Conservation (phyloP, 2,329 filamentous ascomycete genomes). For the Lasiodiplodia sp. region DNA sequence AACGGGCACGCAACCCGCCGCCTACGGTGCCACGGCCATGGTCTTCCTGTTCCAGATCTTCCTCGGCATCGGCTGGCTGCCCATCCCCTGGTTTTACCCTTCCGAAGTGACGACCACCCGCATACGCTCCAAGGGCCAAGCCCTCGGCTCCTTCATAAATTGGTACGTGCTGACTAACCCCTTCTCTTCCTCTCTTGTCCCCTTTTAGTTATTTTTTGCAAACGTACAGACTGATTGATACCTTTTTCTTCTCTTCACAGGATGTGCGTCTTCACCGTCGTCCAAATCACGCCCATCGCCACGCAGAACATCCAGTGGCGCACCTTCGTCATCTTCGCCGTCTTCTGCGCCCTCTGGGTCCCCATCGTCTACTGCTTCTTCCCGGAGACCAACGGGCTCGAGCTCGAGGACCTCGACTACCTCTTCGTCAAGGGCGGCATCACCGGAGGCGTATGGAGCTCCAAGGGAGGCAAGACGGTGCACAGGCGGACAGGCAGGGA, state of each 20-base stretch:
- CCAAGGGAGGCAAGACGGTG: slow-evolving; percentile 33
- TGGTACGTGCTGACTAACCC: neutral
- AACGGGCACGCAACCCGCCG: slow-evolving; percentile 38
- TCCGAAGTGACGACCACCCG: slow-evolving; percentile 52
- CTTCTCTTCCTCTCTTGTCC: neutral
- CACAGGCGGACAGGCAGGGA: slow-evolving; percentile 12
- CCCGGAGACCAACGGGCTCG: slow-evolving; percentile 75
- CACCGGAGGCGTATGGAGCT: slow-evolving; percentile 33
- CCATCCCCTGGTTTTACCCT: slow-evolving; percentile 55
- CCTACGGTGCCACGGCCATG: slow-evolving; percentile 53
- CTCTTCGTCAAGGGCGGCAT: slow-evolving; percentile 33
- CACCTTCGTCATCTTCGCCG: slow-evolving; percentile 78
- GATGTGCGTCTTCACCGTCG: slow-evolving; percentile 39
- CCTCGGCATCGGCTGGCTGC: slow-evolving; percentile 53
- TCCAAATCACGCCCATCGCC: slow-evolving; percentile 49
- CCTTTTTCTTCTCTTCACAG: neutral
- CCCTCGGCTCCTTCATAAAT: slow-evolving; percentile 44
- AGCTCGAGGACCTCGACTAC: slow-evolving; percentile 69
- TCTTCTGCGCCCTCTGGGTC: slow-evolving; percentile 72
- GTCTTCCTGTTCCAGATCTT: slow-evolving; percentile 57
- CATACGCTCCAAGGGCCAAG: slow-evolving; percentile 49
- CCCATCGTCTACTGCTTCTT: slow-evolving; percentile 72
- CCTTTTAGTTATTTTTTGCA: neutral
- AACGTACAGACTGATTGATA: too few species aligned
- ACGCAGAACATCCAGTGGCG: slow-evolving; percentile 61